Base-by-base conservation (phyloP, 139 green algal species). In the Pseudopediastrum boryanum region DNA sequence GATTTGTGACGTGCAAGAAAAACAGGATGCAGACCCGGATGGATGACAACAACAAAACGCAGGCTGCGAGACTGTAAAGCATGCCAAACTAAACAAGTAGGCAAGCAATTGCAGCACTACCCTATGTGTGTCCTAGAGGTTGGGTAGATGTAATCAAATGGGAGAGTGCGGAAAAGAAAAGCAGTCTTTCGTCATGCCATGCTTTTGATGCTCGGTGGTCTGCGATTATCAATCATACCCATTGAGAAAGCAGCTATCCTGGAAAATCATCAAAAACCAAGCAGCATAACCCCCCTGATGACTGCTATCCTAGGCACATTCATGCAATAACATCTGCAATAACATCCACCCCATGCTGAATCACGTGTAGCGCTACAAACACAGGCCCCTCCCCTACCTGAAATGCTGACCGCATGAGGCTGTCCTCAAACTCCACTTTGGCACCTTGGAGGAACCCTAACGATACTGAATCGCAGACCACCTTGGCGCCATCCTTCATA, bases 391-490 rank as follows among this genome's bases (percentile, higher is more conserved):
- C 10, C 46, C 80, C 44, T 42, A 97, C 89, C 77, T 91, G 79
- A 80, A 98, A 98, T 0, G 90, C 89, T 10, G 89, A 93, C 9
- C 89, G 83, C 85, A 98, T 98, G 12, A 98, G 81, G 66, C 92
- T 90, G 27, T 94, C 88, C 63, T 92, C 88, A 83, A 90, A 98
- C 82, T 98, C 95, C 2, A 98, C 74, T 9, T 86, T 95, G 25
- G 89, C 71, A 2, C 95, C 95, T 31, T 90, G 85, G 2, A 98
- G 65, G 83, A 97, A 97, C 38, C 92, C 83, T 3, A 96, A 72
- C 0, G 95, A 98, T 0, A 98, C 81, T 31, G 87, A 63, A 77
- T 98, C 95, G 31, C 91, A 93, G 69, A 98, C 79, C 54, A 98
- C 68, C 19, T 75, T 83, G 16, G 85, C 90, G 2, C 94, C 95